Percentiles rank a stretch among this genome's conserved stretches.
Evolutionary conservation across 108 stramenopile species (phyloP).

Genomic region (Schizochytrium sp.): DNA sequence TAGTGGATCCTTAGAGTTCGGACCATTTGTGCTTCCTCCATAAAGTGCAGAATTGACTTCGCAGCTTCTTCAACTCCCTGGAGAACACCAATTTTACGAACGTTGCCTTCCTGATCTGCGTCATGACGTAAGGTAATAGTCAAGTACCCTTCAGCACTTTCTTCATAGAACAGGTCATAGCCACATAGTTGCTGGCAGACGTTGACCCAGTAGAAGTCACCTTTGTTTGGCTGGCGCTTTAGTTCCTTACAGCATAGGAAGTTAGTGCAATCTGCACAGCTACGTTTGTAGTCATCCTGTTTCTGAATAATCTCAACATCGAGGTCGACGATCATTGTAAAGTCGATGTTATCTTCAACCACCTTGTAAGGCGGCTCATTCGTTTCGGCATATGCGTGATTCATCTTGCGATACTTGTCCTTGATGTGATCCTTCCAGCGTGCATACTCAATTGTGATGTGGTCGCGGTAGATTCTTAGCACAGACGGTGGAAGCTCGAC

Average conservation of each 20-base stretch:
- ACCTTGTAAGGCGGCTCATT: constrained; percentile 30
- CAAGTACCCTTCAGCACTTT: constrained; percentile 9
- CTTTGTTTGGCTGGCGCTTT: constrained; percentile 32
- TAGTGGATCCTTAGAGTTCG: not conserved
- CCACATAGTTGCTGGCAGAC: constrained; percentile 1
- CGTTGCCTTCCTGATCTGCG: constrained; percentile 15
- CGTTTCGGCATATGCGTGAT: not conserved
- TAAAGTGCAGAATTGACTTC: constrained; percentile 10
- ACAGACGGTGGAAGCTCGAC: constrained; percentile 29
- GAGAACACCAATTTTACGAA: constrained; percentile 20
- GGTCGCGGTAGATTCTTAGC: constrained; percentile 50
- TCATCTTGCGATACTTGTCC: constrained; percentile 21
- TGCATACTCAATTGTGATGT: not conserved
- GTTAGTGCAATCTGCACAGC: constrained; percentile 30
- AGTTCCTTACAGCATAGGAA: not conserved
- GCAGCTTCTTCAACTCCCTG: not conserved
- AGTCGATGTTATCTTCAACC: constrained; percentile 27
- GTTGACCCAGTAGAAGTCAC: constrained; percentile 22
- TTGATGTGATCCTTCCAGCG: constrained; percentile 26
- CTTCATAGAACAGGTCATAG: constrained; percentile 7
- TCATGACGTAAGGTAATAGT: constrained; percentile 15
- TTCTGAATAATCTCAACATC: constrained; percentile 37
- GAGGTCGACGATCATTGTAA: constrained; percentile 45
- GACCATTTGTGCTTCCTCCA: constrained; percentile 30
- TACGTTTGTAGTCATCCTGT: constrained; percentile 3